Percentiles rank a stretch among this genome's conserved stretches.
phyloP scores from a whole-genome alignment of 306 rosid genomes.

The Rubus idaeus region DNA sequence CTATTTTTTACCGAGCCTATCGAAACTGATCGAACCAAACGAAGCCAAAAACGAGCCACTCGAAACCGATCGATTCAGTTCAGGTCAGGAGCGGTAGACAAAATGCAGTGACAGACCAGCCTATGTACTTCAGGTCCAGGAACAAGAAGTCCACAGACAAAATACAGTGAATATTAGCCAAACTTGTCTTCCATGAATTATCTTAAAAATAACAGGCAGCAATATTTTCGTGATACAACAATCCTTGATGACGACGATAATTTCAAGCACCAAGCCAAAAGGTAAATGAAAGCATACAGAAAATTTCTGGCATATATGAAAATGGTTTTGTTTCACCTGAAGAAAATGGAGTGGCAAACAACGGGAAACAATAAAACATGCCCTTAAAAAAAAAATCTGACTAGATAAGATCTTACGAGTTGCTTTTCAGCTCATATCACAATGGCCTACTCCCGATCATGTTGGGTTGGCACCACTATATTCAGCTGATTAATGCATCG shows the following conservation, averaged over 20 bases:
- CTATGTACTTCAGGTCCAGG: too few species aligned
- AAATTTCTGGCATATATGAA: background rate
- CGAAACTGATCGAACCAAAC: too few species aligned
- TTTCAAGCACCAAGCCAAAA: background rate
- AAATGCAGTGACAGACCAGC: background rate
- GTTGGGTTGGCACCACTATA: background rate
- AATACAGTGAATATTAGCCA: background rate
- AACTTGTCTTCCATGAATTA: too few species aligned
- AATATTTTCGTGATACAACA: background rate
- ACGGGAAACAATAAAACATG: background rate
- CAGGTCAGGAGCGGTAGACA: background rate
- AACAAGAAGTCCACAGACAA: background rate
- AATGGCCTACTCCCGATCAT: background rate
- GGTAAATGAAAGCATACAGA: background rate
- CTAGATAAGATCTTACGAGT: background rate
- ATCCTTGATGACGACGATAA: background rate
- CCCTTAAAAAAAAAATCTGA: background rate
- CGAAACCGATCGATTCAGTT: too few species aligned
- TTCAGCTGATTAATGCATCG: slow-evolving; percentile 11
- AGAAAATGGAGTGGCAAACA: background rate
- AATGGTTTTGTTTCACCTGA: background rate
- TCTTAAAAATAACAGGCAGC: too few species aligned
- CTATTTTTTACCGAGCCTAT: too few species aligned
- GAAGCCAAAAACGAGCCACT: too few species aligned
- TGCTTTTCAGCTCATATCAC: background rate